phyloP scores from a whole-genome alignment of 495 filamentous ascomycete species.

The Trichoderma orchidacearum region DNA sequence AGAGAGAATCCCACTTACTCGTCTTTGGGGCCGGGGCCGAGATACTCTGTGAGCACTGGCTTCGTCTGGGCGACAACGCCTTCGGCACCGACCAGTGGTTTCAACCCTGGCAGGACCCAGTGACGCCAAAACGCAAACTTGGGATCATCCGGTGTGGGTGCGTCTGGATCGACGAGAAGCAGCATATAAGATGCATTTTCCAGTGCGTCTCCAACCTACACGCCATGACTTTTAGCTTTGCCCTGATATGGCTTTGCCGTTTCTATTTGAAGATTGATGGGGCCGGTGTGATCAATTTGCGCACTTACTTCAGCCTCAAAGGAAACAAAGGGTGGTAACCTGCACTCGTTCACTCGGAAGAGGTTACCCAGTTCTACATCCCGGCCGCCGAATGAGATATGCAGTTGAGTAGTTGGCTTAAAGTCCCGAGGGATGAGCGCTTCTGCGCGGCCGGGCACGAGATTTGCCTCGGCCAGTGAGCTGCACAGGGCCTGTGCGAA shows the following conservation, averaged over 20 bases:
- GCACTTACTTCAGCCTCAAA: conserved; percentile 7
- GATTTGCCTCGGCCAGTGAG: conserved; percentile 9
- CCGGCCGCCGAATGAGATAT: conserved; percentile 8
- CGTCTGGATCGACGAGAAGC: conserved; percentile 14
- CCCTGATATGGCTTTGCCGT: no score
- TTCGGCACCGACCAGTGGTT: conserved; percentile 1
- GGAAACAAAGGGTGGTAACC: conserved; percentile 7
- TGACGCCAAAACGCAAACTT: conserved; percentile 18
- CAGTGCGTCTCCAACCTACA: not conserved
- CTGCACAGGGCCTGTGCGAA: conserved; percentile 3
- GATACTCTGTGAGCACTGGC: conserved; percentile 11
- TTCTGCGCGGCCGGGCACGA: conserved; percentile 10
- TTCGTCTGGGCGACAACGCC: not conserved
- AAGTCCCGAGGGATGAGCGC: conserved; percentile 11
- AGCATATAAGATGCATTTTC: conserved; percentile 8
- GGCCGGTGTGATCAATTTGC: not conserved
- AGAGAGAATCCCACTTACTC: conserved; percentile 6
- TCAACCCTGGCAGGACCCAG: conserved; percentile 11
- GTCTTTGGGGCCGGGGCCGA: conserved; percentile 15
- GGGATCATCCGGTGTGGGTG: conserved; percentile 15
- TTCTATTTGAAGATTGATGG: no score
- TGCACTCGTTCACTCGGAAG: conserved; percentile 11
- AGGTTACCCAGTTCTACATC: conserved; percentile 9
- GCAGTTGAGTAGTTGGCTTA: conserved; percentile 8
- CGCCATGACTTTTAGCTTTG: no score